Evolutionary conservation across 805 yeast genomes (phyloP), one percentile per base, ranked within the genome.

Genomic region (Sugiyamaella qingdaonensis): DNA sequence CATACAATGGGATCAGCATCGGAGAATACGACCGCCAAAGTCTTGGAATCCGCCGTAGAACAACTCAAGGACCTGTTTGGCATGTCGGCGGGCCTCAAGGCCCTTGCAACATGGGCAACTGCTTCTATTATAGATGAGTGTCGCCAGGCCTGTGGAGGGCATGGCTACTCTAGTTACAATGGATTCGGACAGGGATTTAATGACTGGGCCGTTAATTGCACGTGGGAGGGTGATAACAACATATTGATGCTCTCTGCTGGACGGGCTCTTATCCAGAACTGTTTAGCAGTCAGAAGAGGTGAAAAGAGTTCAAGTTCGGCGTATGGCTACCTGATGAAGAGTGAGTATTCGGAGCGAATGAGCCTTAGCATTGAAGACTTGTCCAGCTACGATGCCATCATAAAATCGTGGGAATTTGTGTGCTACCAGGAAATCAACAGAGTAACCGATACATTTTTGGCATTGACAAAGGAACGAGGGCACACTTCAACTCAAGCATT

Each of bases 171-270:
- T 18, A 81, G 90, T 10, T 90, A 90, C 71, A 81, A 88, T 58
- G 96, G 91, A 1, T 86, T 90, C 67, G 96, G 95, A 36, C 87
- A 85, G 67, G 90, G 90, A 10, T 88, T 81, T 73, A 79, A 79
- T 56, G 97, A 90, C 68, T 92, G 95, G 88, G 96, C 86, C 11
- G 97, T 91, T 39, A 96, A 91, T 73, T 90, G 96, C 70, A 90
- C 97, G n/a, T 90, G 97, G 97, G 97, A 90, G 74, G 97, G 97
- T 69, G 97, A 90, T 71, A 90, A 90, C 74, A 89, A 83, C 64
- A 85, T 90, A 41, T 76, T 90, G 58, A 86, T 90, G 2, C 81
- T 88, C 70, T 84, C 88, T 48, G 81, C 88, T 55, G 97, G 96
- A 52, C 84, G 92, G 67, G 81, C 92, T 18, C 74, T 84, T 29